These are phyloP conservation scores for Rhizoclosmatium sp. DNA, from an alignment of 192 early-diverging fungal genomes.

Conservation along the genomic window DNA sequence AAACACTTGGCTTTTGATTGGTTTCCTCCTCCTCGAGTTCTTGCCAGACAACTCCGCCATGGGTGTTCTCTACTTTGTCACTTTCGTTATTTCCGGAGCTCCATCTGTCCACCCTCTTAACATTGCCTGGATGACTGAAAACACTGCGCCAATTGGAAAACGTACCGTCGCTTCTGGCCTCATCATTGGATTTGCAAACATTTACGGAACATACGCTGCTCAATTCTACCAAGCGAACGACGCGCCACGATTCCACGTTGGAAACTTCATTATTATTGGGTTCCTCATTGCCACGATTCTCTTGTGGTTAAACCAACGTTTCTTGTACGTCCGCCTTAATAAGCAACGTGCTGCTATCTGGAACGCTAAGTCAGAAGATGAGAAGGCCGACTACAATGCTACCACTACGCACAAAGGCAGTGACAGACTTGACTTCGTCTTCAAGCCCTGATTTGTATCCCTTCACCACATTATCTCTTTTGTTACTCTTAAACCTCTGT, in stretches of 20 bases:
- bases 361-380: constrained; percentile 53
- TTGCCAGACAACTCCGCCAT: constrained; percentile 28
- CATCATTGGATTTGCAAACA: constrained; percentile 40
- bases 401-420: constrained; percentile 63
- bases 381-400: constrained; percentile 59
- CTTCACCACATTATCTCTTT: too few relatives aligned
- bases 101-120: constrained; percentile 41
- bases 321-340: constrained; percentile 56
- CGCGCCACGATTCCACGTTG: constrained; percentile 58
- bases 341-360: constrained; percentile 56
- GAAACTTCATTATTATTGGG: constrained; percentile 59
- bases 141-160: constrained; percentile 46
- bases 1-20: constrained; percentile 35
- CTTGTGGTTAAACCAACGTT: constrained; percentile 53
- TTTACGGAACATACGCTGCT: constrained; percentile 30
- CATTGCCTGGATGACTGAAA: constrained; percentile 43
- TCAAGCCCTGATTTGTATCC: constrained; percentile 8
- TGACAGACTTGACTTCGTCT: constrained; percentile 61
- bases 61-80: constrained; percentile 26
- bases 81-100: constrained; percentile 18
- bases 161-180: constrained; percentile 42
- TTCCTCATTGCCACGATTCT: constrained; percentile 44
- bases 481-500: too few relatives aligned
- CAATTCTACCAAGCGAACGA: constrained; percentile 49
- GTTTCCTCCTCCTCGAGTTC: constrained; percentile 33